phyloP scores from a whole-genome alignment of 192 early-diverging fungal species.

The Linnemannia schmuckeri region DNA sequence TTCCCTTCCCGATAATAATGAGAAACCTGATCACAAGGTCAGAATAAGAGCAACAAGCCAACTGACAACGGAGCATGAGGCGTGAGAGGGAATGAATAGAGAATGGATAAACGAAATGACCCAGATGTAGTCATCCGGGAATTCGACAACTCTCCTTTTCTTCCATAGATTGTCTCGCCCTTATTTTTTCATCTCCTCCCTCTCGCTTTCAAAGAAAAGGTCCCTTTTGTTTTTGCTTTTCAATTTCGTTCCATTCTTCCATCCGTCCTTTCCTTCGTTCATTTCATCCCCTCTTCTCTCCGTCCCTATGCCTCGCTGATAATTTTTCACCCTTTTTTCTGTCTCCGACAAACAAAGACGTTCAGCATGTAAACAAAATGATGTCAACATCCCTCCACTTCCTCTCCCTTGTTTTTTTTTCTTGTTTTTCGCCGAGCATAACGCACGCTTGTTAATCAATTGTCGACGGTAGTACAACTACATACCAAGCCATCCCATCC shows the following conservation, averaged over 20 bases:
- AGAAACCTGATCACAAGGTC: conserved; percentile 1
- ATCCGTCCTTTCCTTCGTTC: background rate
- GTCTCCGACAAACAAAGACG: background rate
- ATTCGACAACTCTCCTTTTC: background rate
- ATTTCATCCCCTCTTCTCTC: background rate
- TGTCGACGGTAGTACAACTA: no score
- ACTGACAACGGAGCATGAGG: background rate
- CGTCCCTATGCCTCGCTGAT: background rate
- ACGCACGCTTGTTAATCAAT: no score
- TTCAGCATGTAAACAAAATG: no score
- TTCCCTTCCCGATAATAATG: background rate
- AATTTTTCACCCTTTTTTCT: background rate
- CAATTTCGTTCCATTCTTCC: background rate
- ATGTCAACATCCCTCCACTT: no score
- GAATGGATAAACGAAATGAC: background rate
- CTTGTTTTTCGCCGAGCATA: no score
- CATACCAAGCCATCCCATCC: no score
- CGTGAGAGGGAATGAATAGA: background rate
- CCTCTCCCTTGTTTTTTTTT: no score
- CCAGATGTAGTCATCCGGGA: background rate
- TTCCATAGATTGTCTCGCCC: background rate
- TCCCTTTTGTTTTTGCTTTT: background rate
- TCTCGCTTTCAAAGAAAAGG: background rate
- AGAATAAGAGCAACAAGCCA: background rate
- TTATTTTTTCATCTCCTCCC: background rate